Evolutionary conservation across 2,329 filamentous ascomycete species (phyloP), one percentile per base, ranked within the genome.

Genomic region (Ceratocystis variospora): DNA sequence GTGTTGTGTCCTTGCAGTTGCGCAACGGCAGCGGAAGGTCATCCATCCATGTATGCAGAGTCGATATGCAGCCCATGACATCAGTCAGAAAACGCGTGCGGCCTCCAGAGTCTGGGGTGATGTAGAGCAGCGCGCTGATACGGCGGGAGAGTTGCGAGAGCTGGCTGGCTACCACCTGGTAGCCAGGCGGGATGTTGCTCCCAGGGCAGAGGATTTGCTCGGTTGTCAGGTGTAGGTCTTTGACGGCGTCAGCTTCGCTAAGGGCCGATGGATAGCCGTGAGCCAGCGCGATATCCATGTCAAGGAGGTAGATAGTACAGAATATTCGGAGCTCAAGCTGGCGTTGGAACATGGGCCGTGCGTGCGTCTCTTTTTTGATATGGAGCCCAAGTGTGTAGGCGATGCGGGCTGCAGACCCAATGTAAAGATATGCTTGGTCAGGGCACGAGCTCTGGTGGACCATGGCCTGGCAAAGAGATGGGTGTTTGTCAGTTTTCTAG

Each of bases 191-290:
- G 70, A 72, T 72, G 61, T 71, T 69, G 10, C 70, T 71, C 2
- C 71, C 71, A 1, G 71, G 70, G 12, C 70, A 70, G 1, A 73
- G 70, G 2, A 72, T 71, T 69, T 72, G 69, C 17, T 63, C 63
- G 7, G 57, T 65, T n/a, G 66, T 33, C 7, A 61, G 31, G 25
- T 65, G 64, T 6, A 68, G 61, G 6, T 66, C 57, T 12, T 41
- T 28, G 15, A 63, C 19, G 7, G 59, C 63, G 25, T 68, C 64
- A 8, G 71, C 69, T 3, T 72, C 69, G 46, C 64, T 65, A 22
- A 73, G 67, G 12, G 71, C 69, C 0, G 72, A 69, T 2, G 72
- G 72, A 57, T 71, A 71, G 10, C 71, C 72, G 41, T 71, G 71
- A 61, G 69, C 70, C 4, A 71, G 67, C 3, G 71, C 70, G 2